These are phyloP conservation scores for Penicilliopsis zonata DNA, from an alignment of 495 filamentous ascomycete species.

Conservation along the genomic window DNA sequence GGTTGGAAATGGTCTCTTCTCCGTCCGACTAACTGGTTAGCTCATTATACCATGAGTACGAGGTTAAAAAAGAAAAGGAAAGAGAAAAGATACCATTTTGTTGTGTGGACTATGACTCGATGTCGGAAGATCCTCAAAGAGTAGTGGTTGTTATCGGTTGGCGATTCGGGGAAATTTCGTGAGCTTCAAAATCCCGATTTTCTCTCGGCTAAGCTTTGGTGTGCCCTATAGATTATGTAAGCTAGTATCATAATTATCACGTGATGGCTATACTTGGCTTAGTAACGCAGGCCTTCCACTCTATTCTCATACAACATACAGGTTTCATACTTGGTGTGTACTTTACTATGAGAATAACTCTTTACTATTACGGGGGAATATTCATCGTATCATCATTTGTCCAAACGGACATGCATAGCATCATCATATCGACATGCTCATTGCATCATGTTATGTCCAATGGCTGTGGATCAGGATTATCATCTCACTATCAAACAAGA, in stretches of 20 bases:
- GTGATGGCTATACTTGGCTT: too few species aligned
- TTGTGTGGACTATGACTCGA: slow-evolving; percentile 14
- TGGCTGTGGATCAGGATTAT: slow-evolving; percentile 13
- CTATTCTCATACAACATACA: too few species aligned
- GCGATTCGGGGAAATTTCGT: slow-evolving; percentile 13
- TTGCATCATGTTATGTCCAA: slow-evolving; percentile 2
- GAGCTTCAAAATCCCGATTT: too few species aligned
- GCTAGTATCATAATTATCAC: neutral
- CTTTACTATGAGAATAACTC: too few species aligned
- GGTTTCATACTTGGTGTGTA: too few species aligned
- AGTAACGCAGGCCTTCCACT: too few species aligned
- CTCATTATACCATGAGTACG: neutral
- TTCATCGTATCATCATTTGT: too few species aligned
- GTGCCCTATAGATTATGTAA: slow-evolving; percentile 30
- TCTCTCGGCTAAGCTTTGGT: slow-evolving; percentile 23
- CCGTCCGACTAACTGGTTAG: slow-evolving; percentile 50
- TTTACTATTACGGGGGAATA: too few species aligned
- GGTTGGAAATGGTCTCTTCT: slow-evolving; percentile 73
- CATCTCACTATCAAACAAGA: slow-evolving; percentile 15
- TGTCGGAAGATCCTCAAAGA: slow-evolving; percentile 59
- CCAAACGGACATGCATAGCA: too few species aligned
- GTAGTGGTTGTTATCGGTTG: slow-evolving; percentile 15
- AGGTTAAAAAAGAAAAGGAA: neutral
- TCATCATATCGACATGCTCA: neutral
- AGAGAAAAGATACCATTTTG: slow-evolving; percentile 26